phyloP scores from a whole-genome alignment of 2,329 filamentous ascomycete species.

The Verticillium nubilum region DNA sequence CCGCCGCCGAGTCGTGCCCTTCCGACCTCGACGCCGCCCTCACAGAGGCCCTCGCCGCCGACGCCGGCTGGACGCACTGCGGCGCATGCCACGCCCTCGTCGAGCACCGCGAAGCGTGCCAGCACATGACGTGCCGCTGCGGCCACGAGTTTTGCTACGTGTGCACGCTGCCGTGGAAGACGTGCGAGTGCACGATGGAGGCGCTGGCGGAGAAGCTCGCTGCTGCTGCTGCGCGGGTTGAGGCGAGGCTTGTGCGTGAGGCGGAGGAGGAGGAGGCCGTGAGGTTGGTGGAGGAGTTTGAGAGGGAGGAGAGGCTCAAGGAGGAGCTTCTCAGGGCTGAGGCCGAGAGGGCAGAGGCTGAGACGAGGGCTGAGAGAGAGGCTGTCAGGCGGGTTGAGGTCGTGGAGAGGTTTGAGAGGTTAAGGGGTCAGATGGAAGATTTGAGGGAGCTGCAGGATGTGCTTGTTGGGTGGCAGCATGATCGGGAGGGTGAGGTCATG shows the following conservation, averaged over 20 bases:
- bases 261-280: slow-evolving; percentile 29
- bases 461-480: slow-evolving; percentile 30
- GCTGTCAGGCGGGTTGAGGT: slow-evolving; percentile 32
- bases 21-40: slow-evolving; percentile 40
- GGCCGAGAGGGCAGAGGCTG: slow-evolving; percentile 27
- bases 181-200: slow-evolving; percentile 57
- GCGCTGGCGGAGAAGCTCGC: slow-evolving; percentile 37
- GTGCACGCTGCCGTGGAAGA: slow-evolving; percentile 67
- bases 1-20: slow-evolving; percentile 34
- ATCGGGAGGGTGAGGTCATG: slow-evolving; percentile 24
- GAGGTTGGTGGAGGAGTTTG: slow-evolving; percentile 39
- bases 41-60: slow-evolving; percentile 57
- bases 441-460: slow-evolving; percentile 37
- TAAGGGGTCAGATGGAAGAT: slow-evolving; percentile 28
- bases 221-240: slow-evolving; percentile 26
- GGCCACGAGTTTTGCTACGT: slow-evolving; percentile 81
- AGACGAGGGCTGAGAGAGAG: slow-evolving; percentile 33
- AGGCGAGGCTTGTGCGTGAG: slow-evolving; percentile 25
- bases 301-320: slow-evolving; percentile 38
- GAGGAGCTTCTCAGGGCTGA: slow-evolving; percentile 32
- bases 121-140: slow-evolving; percentile 84
- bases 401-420: slow-evolving; percentile 28
- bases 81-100: slow-evolving; percentile 64
- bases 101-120: slow-evolving; percentile 73
- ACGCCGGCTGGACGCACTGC: slow-evolving; percentile 71